Evolutionary conservation across 768 basidiomycete species (phyloP).

Genomic region (Calocybe cyanea): DNA sequence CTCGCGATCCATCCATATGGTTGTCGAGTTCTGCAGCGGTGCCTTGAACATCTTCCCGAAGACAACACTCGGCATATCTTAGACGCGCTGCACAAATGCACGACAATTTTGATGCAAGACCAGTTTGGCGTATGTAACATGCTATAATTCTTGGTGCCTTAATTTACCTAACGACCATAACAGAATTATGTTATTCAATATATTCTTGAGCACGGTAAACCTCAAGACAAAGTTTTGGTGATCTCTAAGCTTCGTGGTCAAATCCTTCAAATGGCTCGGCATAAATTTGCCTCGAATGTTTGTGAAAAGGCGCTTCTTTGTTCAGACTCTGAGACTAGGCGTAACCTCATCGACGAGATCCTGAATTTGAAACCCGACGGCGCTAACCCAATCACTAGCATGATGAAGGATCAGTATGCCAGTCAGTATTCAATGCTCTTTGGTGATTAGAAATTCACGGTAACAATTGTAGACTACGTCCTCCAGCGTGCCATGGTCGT

Average conservation of each 20-base stretch:
- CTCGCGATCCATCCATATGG: conserved; percentile 89
- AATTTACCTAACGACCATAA: conserved; percentile 12
- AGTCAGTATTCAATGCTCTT: conserved; percentile 46
- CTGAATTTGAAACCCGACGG: conserved; percentile 64
- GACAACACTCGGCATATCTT: conserved; percentile 66
- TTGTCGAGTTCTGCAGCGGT: conserved; percentile 91
- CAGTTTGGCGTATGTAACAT: conserved; percentile 75
- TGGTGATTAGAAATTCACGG: background rate
- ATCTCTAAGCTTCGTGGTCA: conserved; percentile 71
- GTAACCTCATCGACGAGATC: conserved; percentile 76
- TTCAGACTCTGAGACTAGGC: conserved; percentile 61
- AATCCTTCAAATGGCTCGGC: conserved; percentile 74
- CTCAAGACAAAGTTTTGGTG: conserved; percentile 64
- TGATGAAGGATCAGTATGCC: conserved; percentile 88
- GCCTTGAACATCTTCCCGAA: conserved; percentile 79
- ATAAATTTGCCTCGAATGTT: conserved; percentile 96
- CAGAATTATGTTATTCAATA: conserved; percentile 97
- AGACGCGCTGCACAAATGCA: conserved; percentile 76
- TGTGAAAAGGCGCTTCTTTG: conserved; percentile 84
- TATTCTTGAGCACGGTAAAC: conserved; percentile 76
- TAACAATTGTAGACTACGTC: conserved; percentile 63
- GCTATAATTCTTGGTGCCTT: background rate
- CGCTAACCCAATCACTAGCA: conserved; percentile 60
- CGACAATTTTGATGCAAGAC: conserved; percentile 77
- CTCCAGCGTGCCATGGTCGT: conserved; percentile 73